Evolutionary conservation across 2,329 filamentous ascomycete species (phyloP), one percentile per base, ranked within the genome.

Genomic region (Cladosporium sp.): DNA sequence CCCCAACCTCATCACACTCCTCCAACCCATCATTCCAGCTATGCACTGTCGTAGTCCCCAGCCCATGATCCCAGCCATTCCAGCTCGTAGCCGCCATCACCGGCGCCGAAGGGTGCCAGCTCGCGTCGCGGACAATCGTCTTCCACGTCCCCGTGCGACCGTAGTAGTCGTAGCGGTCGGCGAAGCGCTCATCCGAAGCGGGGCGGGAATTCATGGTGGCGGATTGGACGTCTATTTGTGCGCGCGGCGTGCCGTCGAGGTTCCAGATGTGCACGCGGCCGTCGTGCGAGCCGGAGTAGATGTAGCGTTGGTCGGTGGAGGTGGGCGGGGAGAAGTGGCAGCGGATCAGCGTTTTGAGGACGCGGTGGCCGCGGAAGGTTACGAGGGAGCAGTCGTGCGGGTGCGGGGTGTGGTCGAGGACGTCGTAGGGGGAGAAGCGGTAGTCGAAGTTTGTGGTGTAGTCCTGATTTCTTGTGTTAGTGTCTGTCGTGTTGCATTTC

Each of bases 201-300:
- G 87, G 86, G 46, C 89, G 81, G 11, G 86, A 85, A 68, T 87
- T 84, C 66, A 82, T 81, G 0, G 92, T 96, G 1, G 90, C 88
- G 67, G 84, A 80, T 51, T 86, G 84, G 7, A 97, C 93, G 75
- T 98, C 88, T 54, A 99, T 89, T 3, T 73, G 69, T 49, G 85
- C 88, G 0, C 91, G 92, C 13, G 91, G 74, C 0, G 93, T 97
- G 34, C 92, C 93, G 75, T 99, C 93, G 79, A 98, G 81, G 75
- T 98, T 98, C 85, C 91, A 99, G 49, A 98, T 86, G 71, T 93
- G 94, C 0, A 97, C 91, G 66, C 90, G 91, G 58, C 95, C 95
- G 70, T 97, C 92, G 69, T 92, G 88, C 72, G 91, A 96, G 25
- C 95, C 95, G 23, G 90, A 91, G 79, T 97, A 98, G 25, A 99